Conservation (phyloP, 139 green algal genomes). For the Axilococcus clingmanii region DNA sequence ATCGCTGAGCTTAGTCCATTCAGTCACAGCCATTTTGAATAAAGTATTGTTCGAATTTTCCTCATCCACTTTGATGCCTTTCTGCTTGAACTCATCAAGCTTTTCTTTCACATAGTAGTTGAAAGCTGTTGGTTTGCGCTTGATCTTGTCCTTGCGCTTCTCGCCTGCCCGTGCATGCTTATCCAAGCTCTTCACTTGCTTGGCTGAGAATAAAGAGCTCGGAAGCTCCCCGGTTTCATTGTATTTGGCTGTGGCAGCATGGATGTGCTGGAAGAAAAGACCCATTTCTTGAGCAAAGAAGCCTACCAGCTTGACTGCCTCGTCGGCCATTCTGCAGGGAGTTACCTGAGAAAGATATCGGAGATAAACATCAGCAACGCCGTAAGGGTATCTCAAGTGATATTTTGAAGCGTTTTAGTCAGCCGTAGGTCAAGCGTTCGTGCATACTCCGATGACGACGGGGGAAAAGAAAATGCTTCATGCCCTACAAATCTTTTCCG, state of each 20-base stretch:
- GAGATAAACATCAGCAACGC: too few species aligned
- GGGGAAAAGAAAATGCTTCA: too few species aligned
- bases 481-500: too few species aligned
- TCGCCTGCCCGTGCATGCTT: conserved; percentile 7
- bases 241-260: conserved; percentile 3
- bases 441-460: too few species aligned
- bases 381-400: too few species aligned
- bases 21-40: conserved; percentile 14
- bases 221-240: conserved; percentile 11
- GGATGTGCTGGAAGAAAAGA: conserved; percentile 23
- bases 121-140: conserved; percentile 32
- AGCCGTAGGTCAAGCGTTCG: too few species aligned
- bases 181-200: background rate
- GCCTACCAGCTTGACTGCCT: too few species aligned
- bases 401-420: too few species aligned
- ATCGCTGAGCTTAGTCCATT: background rate
- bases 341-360: too few species aligned
- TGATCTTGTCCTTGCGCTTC: conserved; percentile 3
- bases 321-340: too few species aligned
- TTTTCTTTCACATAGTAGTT: conserved; percentile 36
- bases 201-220: conserved; percentile 12
- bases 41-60: conserved; percentile 10
- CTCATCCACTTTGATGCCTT: conserved; percentile 5
- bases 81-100: conserved; percentile 21
- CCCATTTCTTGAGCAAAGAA: conserved; percentile 29